Conservation (phyloP, 2,329 filamentous ascomycete species). For the Colletotrichum brevisporum region DNA sequence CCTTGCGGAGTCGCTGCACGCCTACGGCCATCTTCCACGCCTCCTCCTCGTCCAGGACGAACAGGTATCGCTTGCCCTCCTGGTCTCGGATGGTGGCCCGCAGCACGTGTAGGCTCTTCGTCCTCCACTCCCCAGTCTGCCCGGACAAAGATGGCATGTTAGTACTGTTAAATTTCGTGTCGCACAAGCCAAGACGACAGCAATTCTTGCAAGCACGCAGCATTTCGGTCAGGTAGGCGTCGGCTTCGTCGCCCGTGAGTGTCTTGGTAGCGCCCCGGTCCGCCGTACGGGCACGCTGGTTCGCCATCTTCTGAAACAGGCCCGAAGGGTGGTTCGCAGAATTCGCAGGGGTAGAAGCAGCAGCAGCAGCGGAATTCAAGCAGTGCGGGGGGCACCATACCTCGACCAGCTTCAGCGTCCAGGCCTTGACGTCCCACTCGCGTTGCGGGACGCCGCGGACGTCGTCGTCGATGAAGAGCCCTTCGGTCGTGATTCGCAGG, state of each 20-base stretch:
- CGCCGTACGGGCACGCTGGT: slow-evolving; percentile 59
- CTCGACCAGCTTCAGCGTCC: slow-evolving; percentile 95
- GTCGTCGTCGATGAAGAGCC: slow-evolving; percentile 97
- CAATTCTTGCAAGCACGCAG: slow-evolving; percentile 75
- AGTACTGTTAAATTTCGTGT: slow-evolving; percentile 60
- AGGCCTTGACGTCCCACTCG: slow-evolving; percentile 99
- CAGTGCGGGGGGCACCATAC: slow-evolving; percentile 82
- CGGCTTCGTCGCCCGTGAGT: slow-evolving; percentile 75
- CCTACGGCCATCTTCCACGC: slow-evolving; percentile 77
- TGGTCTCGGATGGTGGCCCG: slow-evolving; percentile 76
- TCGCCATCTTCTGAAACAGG: slow-evolving; percentile 63
- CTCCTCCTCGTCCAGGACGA: slow-evolving; percentile 75
- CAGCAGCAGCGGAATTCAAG: slow-evolving; percentile 59
- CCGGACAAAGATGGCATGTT: slow-evolving; percentile 55
- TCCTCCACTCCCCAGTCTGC: slow-evolving; percentile 68
- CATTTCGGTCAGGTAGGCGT: slow-evolving; percentile 74
- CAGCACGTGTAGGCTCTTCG: slow-evolving; percentile 72
- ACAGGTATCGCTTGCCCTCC: slow-evolving; percentile 76
- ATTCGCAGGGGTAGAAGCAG: slow-evolving; percentile 57
- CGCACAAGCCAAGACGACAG: slow-evolving; percentile 69
- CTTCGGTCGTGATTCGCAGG: slow-evolving; percentile 91
- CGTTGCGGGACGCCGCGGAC: slow-evolving; percentile 91
- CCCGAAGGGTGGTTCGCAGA: slow-evolving; percentile 55
- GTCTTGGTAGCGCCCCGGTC: slow-evolving; percentile 65
- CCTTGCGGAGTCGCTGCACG: slow-evolving; percentile 71